These are phyloP conservation scores for Phaffia australis DNA, from an alignment of 768 basidiomycete species.

Conservation along the genomic window DNA sequence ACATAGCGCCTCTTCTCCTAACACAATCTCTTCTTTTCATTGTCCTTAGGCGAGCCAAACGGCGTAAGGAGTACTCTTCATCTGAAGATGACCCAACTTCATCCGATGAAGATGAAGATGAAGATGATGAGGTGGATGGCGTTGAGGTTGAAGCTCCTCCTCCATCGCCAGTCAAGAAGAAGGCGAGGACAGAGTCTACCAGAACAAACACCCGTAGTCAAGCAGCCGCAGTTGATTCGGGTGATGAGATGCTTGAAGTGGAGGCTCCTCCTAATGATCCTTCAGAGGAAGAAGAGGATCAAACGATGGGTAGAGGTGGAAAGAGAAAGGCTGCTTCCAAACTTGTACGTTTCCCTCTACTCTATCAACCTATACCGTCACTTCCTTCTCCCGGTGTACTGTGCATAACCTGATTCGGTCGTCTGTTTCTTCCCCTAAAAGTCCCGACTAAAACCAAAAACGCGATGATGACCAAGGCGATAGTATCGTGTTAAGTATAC, in stretches of 20 bases:
- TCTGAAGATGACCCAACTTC: slow-evolving; percentile 29
- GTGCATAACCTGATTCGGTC: too few relatives aligned
- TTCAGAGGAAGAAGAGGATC: slow-evolving; percentile 1
- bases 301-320: slow-evolving; percentile 33
- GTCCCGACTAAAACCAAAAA: too few relatives aligned
- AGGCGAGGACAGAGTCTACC: too few relatives aligned
- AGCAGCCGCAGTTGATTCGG: slow-evolving; percentile 2
- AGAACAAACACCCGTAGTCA: neutral
- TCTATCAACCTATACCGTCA: too few relatives aligned
- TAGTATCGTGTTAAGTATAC: too few relatives aligned
- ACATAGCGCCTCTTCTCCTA: neutral
- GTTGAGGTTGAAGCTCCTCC: neutral
- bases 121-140: slow-evolving; percentile 25
- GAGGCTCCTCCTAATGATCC: neutral
- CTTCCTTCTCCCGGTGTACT: too few relatives aligned
- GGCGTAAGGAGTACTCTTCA: slow-evolving; percentile 18
- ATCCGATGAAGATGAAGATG: slow-evolving; percentile 26
- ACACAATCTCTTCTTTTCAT: slow-evolving; percentile 2
- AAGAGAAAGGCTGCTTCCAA: slow-evolving; percentile 28
- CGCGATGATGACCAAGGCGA: too few relatives aligned
- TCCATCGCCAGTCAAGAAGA: too few relatives aligned
- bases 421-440: too few relatives aligned
- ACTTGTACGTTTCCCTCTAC: slow-evolving; percentile 10
- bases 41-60: slow-evolving; percentile 17
- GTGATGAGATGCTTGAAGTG: slow-evolving; percentile 25